Evolutionary conservation across 2,329 filamentous ascomycete genomes (phyloP).

Genomic region (Torrubiellomyces zombiae): DNA sequence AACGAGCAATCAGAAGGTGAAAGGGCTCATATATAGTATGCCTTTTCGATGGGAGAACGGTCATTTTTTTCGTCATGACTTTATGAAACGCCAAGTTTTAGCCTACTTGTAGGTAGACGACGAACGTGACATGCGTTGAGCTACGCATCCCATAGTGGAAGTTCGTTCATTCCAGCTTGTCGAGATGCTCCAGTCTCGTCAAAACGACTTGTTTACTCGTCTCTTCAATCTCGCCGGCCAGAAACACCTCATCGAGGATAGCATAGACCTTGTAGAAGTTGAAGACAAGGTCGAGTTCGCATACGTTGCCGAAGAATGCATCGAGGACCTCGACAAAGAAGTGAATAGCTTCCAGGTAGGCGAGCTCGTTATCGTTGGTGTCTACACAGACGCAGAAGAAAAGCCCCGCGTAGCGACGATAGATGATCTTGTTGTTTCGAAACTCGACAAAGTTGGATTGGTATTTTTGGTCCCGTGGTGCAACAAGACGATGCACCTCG

Average conservation of each 20-base stretch:
- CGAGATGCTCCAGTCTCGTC: conserved; percentile 83
- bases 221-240: conserved; percentile 96
- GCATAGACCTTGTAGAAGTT: conserved; percentile 86
- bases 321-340: conserved; percentile 99
- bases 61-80: no score
- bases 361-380: conserved; percentile 95
- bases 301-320: conserved; percentile 97
- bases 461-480: conserved; percentile 96
- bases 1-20: no score
- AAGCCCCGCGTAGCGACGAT: conserved; percentile 88
- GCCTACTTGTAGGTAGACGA: no score
- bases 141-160: no score
- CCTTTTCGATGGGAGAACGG: no score
- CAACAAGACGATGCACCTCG: conserved; percentile 95
- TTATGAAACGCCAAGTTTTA: no score
- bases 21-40: no score
- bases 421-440: conserved; percentile 90
- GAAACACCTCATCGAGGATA: conserved; percentile 93
- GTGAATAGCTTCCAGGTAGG: conserved; percentile 92
- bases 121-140: no score
- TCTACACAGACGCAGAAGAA: conserved; percentile 99
- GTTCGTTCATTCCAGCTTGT: conserved; percentile 83
- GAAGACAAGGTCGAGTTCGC: conserved; percentile 83
- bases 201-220: conserved; percentile 96
- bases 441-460: conserved; percentile 99